phyloP scores from a whole-genome alignment of 2,329 filamentous ascomycete genomes.

The Aspergillus jensenii region DNA sequence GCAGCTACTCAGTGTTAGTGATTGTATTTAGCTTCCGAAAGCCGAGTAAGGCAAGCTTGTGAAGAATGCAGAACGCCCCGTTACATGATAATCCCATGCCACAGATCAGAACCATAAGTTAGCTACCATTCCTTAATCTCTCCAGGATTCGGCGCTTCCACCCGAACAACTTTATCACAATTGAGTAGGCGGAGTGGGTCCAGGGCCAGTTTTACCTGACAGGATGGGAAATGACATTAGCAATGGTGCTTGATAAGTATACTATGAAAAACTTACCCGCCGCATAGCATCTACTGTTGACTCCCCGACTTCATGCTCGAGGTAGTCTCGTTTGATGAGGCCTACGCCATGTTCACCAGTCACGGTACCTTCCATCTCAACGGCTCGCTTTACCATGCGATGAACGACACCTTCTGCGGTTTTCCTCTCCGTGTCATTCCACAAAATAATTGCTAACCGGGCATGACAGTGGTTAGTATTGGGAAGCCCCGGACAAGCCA shows the following conservation, averaged over 20 bases:
- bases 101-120: background rate
- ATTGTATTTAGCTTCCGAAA: background rate
- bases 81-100: background rate
- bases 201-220: slow-evolving; percentile 62
- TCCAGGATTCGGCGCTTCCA: slow-evolving; percentile 49
- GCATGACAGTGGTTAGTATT: background rate
- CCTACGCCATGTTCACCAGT: slow-evolving; percentile 73
- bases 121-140: slow-evolving; percentile 50
- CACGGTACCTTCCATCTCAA: slow-evolving; percentile 70
- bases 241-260: background rate
- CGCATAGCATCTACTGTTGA: slow-evolving; percentile 65
- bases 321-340: slow-evolving; percentile 66
- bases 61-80: background rate
- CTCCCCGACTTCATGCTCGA: slow-evolving; percentile 61
- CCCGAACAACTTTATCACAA: slow-evolving; percentile 65
- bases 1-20: background rate
- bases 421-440: slow-evolving; percentile 57
- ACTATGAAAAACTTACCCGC: slow-evolving; percentile 46
- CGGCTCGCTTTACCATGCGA: slow-evolving; percentile 67
- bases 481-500: background rate
- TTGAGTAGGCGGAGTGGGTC: slow-evolving; percentile 67
- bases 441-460: slow-evolving; percentile 57
- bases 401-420: slow-evolving; percentile 62
- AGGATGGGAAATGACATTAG: background rate
- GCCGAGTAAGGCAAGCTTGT: background rate